Conservation (phyloP, 768 basidiomycete genomes). For the Tulasnella sp. region DNA sequence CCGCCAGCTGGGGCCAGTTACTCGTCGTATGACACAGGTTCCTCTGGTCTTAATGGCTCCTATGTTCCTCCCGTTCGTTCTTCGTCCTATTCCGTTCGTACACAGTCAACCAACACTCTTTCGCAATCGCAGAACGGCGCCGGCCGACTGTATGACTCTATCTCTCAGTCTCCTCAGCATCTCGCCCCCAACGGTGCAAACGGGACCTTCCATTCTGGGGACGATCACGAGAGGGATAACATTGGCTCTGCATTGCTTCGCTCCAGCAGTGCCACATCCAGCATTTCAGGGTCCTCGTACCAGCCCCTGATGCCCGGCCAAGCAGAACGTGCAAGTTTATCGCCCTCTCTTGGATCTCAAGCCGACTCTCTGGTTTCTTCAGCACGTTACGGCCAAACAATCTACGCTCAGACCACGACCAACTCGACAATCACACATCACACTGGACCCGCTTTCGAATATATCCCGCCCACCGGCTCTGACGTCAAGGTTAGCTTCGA, state of each 20-base stretch:
- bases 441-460: not conserved
- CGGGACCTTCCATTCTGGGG: not conserved
- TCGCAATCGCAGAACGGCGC: not conserved
- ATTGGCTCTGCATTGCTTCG: constrained; percentile 2
- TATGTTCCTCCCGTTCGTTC: too few species aligned
- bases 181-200: not conserved
- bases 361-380: not conserved
- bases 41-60: not conserved
- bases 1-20: too few species aligned
- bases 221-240: not conserved
- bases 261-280: not conserved
- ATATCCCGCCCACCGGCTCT: constrained; percentile 3
- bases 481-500: constrained; percentile 10
- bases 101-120: constrained; percentile 2
- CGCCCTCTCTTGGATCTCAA: not conserved
- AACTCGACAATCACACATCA: not conserved
- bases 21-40: not conserved
- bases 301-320: not conserved
- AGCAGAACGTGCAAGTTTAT: not conserved
- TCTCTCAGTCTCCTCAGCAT: not conserved
- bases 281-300: not conserved
- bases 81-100: not conserved
- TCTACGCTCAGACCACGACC: not conserved
- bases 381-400: not conserved
- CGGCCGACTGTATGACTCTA: not conserved